Base-by-base conservation (phyloP, 352 stramenopile species). In the Saprolegnia diclina region DNA sequence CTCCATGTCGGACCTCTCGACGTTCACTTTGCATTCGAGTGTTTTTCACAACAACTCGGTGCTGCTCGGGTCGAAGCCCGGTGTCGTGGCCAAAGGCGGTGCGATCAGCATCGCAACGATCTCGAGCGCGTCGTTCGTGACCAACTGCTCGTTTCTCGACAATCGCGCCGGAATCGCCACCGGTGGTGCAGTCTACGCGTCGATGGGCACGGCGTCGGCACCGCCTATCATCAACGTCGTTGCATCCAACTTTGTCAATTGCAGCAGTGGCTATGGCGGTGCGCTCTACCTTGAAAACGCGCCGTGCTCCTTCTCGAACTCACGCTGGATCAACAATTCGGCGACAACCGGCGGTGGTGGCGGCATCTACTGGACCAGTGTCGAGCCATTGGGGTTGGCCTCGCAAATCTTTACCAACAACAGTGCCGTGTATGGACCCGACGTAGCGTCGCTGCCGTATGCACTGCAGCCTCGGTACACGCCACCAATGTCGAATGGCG, bases 341-440 rank as follows among this genome's bases (percentile, higher is more conserved):
- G 63, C 63, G 13, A 22, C 37, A 53, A 50, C n/a, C 18, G 63
- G 63, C 0, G 63, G 63, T 6, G 63, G 63, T 0, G 63, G 50
- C 22, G 63, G 16, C 14, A 37, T 69, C 42, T 69, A 48, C 22
- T 69, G 63, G 63, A 21, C 2, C 18, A 10, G 6, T 22, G n/a
- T 40, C 11, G 63, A 57, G 54, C 63, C 63, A 18, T 4, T 62
- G 13, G 11, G 18, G 9, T 40, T 61, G 22, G 6, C 24, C 5
- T 35, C 7, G 2, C 63, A 61, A 46, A 48, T 19, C 1, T 69
- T 62, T 24, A 4, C 16, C 5, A 45, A n/a, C 9, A 69, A 69
- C 32, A n/a, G 9, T n/a, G 63, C 24, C 22, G 63, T 62, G 22
- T 69, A 69, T 38, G 63, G 63, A 4, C 45, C 29, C 13, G 26